A percentile compares a stretch with the other conserved stretches of the same genome.
Conservation (phyloP, 495 filamentous ascomycete species). For the Aspergillus sclerotiicarbonarius region DNA sequence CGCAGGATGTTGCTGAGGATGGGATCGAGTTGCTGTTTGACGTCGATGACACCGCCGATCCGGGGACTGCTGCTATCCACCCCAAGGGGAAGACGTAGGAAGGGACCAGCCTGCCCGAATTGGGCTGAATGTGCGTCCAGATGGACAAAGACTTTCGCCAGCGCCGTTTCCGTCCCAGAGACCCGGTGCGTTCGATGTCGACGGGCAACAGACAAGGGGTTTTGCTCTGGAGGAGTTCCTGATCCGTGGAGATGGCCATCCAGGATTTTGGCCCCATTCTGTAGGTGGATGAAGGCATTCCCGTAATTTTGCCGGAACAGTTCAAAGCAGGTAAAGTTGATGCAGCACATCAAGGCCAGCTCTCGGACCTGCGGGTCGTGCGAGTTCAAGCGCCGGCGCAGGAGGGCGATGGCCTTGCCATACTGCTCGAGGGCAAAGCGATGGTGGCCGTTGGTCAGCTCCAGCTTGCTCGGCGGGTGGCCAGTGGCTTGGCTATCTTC, state of each 20-base stretch:
- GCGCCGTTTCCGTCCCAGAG: neutral
- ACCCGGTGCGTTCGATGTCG: no score
- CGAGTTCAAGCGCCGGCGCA: constrained; percentile 16
- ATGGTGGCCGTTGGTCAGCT: neutral
- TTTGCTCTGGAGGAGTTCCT: no score
- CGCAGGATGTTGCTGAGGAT: no score
- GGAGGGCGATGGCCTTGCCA: neutral
- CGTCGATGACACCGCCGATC: no score
- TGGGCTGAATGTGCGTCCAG: neutral
- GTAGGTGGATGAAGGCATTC: constrained; percentile 17
- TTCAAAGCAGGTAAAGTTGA: constrained; percentile 21
- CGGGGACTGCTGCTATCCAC: no score
- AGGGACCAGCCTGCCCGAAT: no score
- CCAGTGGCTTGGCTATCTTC: neutral
- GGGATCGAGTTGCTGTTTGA: no score
- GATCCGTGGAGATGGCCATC: neutral
- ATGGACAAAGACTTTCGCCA: neutral
- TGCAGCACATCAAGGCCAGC: constrained; percentile 20
- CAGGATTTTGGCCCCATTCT: constrained; percentile 17
- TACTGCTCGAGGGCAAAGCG: constrained; percentile 1
- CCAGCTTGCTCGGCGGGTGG: no score
- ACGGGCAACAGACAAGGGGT: neutral
- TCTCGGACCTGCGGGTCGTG: constrained; percentile 20
- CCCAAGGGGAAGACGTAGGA: no score
- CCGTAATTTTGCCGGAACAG: constrained; percentile 20